Evolutionary conservation across 805 yeast genomes (phyloP).

Genomic region (Suhomyces prunicola): DNA sequence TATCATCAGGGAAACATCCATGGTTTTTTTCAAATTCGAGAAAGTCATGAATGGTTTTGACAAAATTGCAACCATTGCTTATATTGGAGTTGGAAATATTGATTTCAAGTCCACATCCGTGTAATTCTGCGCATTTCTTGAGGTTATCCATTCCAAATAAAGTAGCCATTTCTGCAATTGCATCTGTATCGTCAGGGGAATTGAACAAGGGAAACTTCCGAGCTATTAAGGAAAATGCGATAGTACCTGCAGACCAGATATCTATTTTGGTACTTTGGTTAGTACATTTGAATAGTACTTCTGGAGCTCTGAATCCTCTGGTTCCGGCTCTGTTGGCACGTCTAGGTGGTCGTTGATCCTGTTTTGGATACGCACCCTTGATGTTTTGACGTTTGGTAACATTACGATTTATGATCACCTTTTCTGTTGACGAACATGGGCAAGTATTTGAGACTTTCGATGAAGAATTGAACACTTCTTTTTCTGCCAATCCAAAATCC

Average conservation of each 20-base stretch:
- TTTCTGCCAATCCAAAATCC: conserved; percentile 91
- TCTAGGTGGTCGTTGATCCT: conserved; percentile 82
- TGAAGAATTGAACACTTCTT: conserved; percentile 15
- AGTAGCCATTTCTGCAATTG: conserved; percentile 76
- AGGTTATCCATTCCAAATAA: conserved; percentile 75
- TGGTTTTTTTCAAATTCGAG: conserved; percentile 45
- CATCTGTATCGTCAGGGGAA: conserved; percentile 91
- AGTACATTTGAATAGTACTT: conserved; percentile 81
- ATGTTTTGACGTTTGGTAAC: conserved; percentile 25
- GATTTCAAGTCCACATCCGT: conserved; percentile 82
- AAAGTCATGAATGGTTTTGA: conserved; percentile 27
- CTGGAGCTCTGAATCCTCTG: conserved; percentile 93
- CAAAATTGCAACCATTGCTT: conserved; percentile 28
- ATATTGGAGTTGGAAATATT: conserved; percentile 18
- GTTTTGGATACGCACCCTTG: conserved; percentile 69
- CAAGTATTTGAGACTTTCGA: conserved; percentile 38
- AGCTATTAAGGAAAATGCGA: conserved; percentile 70
- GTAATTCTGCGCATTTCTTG: conserved; percentile 74
- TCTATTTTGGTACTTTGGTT: conserved; percentile 81
- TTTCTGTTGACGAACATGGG: conserved; percentile 52
- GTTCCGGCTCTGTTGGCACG: conserved; percentile 98
- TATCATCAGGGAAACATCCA: conserved; percentile 64
- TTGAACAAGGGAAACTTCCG: conserved; percentile 91
- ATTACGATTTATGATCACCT: conserved; percentile 12
- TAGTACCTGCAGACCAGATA: conserved; percentile 91